Evolutionary conservation across 352 stramenopile genomes (phyloP), one percentile per base, ranked within the genome.

Genomic region (Phytophthora citrophthora): DNA sequence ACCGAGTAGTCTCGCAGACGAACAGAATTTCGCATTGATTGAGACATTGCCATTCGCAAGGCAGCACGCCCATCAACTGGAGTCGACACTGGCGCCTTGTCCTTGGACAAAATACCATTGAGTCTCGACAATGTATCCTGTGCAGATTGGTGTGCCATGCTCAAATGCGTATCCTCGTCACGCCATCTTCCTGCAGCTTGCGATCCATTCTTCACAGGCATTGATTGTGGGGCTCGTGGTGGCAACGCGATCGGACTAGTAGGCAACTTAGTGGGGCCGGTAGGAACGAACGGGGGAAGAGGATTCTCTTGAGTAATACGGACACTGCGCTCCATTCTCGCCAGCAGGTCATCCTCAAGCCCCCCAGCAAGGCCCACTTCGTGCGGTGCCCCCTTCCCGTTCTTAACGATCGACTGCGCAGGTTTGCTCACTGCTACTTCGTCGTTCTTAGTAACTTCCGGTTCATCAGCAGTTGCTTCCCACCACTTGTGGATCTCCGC

Each of bases 401-500:
- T 69, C 43, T 66, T 67, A 9, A 45, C 26, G 16, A 71, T 36
- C 4, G 58, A 60, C 10, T 66, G 48, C 15, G 55, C 54, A 54
- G 54, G 40, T 4, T 45, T 47, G 5, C 59, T 60, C 24, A 62
- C 45, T 4, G 32, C 50, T 41, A n/a, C 41, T 39, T 71, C 47
- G 56, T 53, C 39, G 15, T 56, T 53, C 5, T 53, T 51, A 23
- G 57, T 59, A 18, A 64, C 62, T 0, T 49, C 39, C 8, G 45
- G 36, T 45, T 76, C 48, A 11, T 77, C 76, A 3, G 72, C 73
- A 9, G 83, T 77, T 40, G 76, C 54, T 64, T 90, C 82, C 83
- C 81, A 93, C 82, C 83, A 92, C 56, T 80, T 77, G 53, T 95
- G 84, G 24, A 95, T 93, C 26, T 90, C 76, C 0, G 72, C 61